phyloP scores from a whole-genome alignment of 2,329 filamentous ascomycete genomes.

The Cryphonectria naterciae region DNA sequence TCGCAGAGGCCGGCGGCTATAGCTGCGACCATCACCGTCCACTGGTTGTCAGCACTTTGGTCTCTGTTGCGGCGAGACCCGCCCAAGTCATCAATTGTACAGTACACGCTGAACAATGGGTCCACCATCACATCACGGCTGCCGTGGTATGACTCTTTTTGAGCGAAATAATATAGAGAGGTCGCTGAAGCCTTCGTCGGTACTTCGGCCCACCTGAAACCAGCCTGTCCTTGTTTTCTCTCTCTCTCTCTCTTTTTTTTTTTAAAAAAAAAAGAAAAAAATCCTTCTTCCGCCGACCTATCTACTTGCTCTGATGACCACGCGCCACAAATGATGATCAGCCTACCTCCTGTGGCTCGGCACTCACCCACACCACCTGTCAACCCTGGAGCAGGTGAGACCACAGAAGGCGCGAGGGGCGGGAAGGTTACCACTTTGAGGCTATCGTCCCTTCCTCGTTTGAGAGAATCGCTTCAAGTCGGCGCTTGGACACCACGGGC shows the following conservation, averaged over 20 bases:
- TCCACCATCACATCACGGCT: not conserved
- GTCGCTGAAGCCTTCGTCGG: not conserved
- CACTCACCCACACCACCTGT: not conserved
- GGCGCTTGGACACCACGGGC: not conserved
- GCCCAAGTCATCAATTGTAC: not conserved
- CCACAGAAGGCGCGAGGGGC: not conserved
- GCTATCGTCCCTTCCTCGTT: not conserved
- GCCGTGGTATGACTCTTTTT: not conserved
- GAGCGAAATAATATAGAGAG: conserved; percentile 9
- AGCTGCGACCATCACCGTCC: not conserved
- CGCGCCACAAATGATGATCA: not conserved
- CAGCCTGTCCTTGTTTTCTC: conserved; percentile 7
- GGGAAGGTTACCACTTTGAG: not conserved
- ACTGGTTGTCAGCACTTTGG: conserved; percentile 9
- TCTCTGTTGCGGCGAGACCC: conserved; percentile 7
- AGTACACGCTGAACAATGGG: not conserved
- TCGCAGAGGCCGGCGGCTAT: conserved; percentile 16
- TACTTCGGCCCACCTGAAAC: conserved; percentile 12
- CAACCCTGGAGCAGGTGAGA: not conserved
- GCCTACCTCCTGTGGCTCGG: not conserved
- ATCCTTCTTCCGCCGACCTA: not conserved
- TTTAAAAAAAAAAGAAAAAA: too few relatives aligned
- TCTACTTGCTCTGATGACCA: not conserved
- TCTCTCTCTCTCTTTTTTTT: not conserved
- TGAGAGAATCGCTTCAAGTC: not conserved